phyloP scores from a whole-genome alignment of 2,329 filamentous ascomycete species.

The Didymella lethalis region DNA sequence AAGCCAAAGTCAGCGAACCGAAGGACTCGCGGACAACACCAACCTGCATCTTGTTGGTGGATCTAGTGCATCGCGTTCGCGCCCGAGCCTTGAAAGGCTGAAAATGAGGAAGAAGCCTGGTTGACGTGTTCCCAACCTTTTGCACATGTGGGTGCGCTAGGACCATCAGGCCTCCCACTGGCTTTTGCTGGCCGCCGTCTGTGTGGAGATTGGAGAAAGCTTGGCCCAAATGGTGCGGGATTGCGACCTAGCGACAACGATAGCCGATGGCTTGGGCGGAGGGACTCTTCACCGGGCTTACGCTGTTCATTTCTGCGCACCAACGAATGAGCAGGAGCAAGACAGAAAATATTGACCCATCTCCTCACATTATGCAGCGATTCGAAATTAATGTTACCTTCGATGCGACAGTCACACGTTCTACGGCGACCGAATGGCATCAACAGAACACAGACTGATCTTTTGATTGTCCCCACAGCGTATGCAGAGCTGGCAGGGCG shows the following conservation, averaged over 20 bases:
- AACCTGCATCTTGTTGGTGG: conserved; percentile 21
- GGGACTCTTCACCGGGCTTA: conserved; percentile 47
- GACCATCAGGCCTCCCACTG: conserved; percentile 38
- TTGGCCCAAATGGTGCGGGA: conserved; percentile 30
- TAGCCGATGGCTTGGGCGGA: conserved; percentile 31
- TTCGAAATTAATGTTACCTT: conserved; percentile 12
- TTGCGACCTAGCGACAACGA: conserved; percentile 35
- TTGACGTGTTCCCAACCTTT: conserved; percentile 45
- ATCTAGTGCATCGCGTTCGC: conserved; percentile 13
- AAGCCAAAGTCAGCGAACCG: conserved; percentile 2
- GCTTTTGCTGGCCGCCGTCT: conserved; percentile 33
- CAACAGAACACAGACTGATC: background rate
- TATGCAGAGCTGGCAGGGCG: conserved; percentile 21
- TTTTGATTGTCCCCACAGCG: background rate
- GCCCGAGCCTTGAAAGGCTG: conserved; percentile 25
- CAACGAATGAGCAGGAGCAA: conserved; percentile 35
- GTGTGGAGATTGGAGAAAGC: conserved; percentile 48
- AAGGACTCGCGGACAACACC: conserved; percentile 8
- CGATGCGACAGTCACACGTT: background rate
- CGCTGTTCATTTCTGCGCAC: conserved; percentile 33
- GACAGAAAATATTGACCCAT: conserved; percentile 7
- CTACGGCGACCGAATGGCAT: background rate
- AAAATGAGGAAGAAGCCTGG: conserved; percentile 33
- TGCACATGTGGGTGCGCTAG: conserved; percentile 27
- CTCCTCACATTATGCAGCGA: conserved; percentile 18